A percentile compares a stretch with the other conserved stretches of the same genome.
Conservation (phyloP, 768 basidiomycete genomes). For the Tylopilus rubrobrunneus region DNA sequence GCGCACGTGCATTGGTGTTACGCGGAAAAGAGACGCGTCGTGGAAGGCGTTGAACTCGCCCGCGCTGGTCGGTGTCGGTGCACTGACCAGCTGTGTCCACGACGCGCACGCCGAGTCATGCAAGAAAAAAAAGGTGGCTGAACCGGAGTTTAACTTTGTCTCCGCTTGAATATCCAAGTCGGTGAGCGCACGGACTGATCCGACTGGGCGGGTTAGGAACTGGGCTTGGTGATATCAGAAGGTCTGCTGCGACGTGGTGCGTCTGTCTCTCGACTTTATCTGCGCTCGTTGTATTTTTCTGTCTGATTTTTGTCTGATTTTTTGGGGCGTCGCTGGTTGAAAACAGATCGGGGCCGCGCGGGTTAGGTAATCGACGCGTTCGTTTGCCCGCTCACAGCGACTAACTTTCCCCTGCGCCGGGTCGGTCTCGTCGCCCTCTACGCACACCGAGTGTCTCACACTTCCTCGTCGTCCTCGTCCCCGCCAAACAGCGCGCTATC, state of each 20-base stretch:
- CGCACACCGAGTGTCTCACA: neutral
- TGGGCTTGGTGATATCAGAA: neutral
- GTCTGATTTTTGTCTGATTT: slow-evolving; percentile 3
- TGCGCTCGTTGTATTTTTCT: neutral
- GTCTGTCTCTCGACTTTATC: neutral
- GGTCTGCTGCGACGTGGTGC: neutral
- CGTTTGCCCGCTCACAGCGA: slow-evolving; percentile 15
- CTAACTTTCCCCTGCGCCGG: slow-evolving; percentile 24
- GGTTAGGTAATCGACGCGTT: slow-evolving; percentile 33
- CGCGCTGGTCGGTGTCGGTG: neutral
- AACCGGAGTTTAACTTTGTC: neutral
- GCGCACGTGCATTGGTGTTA: neutral
- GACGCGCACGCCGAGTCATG: slow-evolving; percentile 8
- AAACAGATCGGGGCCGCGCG: slow-evolving; percentile 4
- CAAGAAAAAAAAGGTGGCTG: slow-evolving; percentile 6
- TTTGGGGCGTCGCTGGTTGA: slow-evolving; percentile 24
- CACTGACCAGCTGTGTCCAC: neutral
- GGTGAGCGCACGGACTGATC: neutral
- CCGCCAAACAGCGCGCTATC: neutral
- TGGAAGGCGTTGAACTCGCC: neutral
- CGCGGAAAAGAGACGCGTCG: neutral
- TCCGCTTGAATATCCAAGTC: slow-evolving; percentile 13
- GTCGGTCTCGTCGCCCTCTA: slow-evolving; percentile 12
- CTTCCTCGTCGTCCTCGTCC: neutral
- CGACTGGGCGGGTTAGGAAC: slow-evolving; percentile 15